phyloP scores from a whole-genome alignment of 2,329 filamentous ascomycete species.

The Trichoderma sp. region DNA sequence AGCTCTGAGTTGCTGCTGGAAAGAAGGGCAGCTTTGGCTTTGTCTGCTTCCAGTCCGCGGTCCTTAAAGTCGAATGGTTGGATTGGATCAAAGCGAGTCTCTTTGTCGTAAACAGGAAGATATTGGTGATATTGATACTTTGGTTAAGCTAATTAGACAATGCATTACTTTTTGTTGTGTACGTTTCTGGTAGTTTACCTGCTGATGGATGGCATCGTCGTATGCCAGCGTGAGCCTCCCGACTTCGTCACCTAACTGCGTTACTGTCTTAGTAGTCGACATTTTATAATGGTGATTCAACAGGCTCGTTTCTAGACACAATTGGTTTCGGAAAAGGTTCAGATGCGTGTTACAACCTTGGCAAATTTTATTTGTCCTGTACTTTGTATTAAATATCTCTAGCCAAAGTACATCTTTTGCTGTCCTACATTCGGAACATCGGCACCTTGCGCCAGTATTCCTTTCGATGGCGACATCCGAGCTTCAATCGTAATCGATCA shows the following conservation, averaged over 20 bases:
- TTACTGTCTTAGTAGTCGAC: constrained; percentile 16
- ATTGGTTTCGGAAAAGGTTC: neutral
- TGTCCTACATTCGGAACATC: neutral
- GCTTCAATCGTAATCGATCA: constrained; percentile 10
- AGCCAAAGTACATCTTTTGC: too few species aligned
- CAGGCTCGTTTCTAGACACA: too few species aligned
- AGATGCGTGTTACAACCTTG: too few species aligned
- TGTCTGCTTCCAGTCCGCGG: constrained; percentile 49
- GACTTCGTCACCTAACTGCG: neutral
- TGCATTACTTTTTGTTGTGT: too few species aligned
- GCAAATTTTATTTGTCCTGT: neutral
- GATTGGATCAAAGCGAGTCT: constrained; percentile 24
- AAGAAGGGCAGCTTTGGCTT: constrained; percentile 49
- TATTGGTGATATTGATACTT: constrained; percentile 19
- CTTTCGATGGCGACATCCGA: neutral
- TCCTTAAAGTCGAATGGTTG: constrained; percentile 31
- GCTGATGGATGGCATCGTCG: constrained; percentile 17
- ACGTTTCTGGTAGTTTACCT: neutral
- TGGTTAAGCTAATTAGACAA: neutral
- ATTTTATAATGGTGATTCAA: neutral
- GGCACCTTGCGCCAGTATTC: neutral
- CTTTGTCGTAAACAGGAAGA: constrained; percentile 22
- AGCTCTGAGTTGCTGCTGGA: constrained; percentile 37
- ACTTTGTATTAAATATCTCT: neutral
- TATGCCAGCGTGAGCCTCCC: constrained; percentile 20